Evolutionary conservation across 169 alveolate species (phyloP).

Genomic region (Prorocentrum cordatum): DNA sequence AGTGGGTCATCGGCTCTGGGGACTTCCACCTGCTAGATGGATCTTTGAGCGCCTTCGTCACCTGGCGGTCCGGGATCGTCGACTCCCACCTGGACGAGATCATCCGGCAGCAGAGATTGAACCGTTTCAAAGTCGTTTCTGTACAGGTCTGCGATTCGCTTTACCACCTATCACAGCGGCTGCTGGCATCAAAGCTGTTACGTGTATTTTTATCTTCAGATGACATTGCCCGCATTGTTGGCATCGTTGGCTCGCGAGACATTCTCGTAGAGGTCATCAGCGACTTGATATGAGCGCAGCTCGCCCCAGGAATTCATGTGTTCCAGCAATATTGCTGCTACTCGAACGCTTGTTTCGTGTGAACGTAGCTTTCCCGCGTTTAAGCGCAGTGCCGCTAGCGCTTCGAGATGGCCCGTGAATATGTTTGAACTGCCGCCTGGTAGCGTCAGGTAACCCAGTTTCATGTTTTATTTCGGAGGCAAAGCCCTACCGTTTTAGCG

Average conservation of each 20-base stretch:
- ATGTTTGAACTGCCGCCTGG: too few species aligned
- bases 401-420: too few species aligned
- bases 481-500: too few species aligned
- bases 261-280: constrained; percentile 10
- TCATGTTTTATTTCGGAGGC: too few species aligned
- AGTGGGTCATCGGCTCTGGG: not conserved
- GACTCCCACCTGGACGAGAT: not conserved
- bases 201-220: not conserved
- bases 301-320: too few species aligned
- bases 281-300: not conserved
- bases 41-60: constrained; percentile 15
- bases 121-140: not conserved
- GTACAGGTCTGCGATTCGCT: not conserved
- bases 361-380: too few species aligned
- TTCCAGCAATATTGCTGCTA: too few species aligned
- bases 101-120: not conserved
- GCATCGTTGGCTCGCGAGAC: constrained; percentile 38
- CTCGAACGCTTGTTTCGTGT: too few species aligned
- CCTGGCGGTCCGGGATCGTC: constrained; percentile 10
- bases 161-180: not conserved
- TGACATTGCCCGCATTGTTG: constrained; percentile 54
- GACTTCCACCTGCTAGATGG: too few species aligned
- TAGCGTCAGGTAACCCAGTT: too few species aligned
- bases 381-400: too few species aligned
- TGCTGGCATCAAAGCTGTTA: not conserved